Conservation (phyloP, 805 yeast species). For the Priceomyces medius region DNA sequence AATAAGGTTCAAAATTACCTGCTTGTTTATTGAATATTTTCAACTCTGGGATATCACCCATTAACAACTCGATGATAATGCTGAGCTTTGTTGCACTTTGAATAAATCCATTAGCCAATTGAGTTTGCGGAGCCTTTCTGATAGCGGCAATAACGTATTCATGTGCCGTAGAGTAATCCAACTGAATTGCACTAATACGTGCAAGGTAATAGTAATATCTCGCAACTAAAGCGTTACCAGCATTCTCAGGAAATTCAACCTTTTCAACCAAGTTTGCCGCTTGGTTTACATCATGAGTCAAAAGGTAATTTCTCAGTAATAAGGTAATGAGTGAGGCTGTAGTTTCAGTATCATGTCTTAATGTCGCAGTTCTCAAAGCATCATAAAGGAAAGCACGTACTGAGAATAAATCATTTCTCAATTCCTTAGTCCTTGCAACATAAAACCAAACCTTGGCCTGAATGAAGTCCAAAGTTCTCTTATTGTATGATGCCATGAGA, state of each 20-base stretch:
- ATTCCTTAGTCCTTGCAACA: constrained; percentile 74
- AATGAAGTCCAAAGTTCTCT: constrained; percentile 80
- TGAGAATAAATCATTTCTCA: constrained; percentile 48
- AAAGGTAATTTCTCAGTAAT: constrained; percentile 74
- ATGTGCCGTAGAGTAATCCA: constrained; percentile 86
- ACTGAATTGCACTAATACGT: constrained; percentile 86
- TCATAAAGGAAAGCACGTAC: constrained; percentile 68
- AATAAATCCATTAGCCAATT: constrained; percentile 78
- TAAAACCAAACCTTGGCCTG: constrained; percentile 94
- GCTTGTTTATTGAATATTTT: constrained; percentile 67
- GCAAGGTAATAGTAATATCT: constrained; percentile 90
- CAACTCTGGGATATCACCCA: constrained; percentile 96
- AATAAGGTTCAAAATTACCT: constrained; percentile 71
- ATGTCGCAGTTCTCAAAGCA: constrained; percentile 81
- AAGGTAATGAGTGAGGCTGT: constrained; percentile 85
- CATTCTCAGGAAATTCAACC: constrained; percentile 81
- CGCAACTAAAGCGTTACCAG: constrained; percentile 85
- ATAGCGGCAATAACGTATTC: constrained; percentile 92
- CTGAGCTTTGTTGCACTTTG: constrained; percentile 87
- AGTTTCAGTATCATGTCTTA: constrained; percentile 91
- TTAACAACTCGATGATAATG: constrained; percentile 84
- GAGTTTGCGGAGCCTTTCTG: constrained; percentile 92
- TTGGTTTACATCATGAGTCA: constrained; percentile 76
- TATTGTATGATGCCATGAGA: constrained; percentile 64
- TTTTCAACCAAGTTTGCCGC: constrained; percentile 89